Conservation (phyloP, 768 basidiomycete species). For the Suillus paluster region DNA sequence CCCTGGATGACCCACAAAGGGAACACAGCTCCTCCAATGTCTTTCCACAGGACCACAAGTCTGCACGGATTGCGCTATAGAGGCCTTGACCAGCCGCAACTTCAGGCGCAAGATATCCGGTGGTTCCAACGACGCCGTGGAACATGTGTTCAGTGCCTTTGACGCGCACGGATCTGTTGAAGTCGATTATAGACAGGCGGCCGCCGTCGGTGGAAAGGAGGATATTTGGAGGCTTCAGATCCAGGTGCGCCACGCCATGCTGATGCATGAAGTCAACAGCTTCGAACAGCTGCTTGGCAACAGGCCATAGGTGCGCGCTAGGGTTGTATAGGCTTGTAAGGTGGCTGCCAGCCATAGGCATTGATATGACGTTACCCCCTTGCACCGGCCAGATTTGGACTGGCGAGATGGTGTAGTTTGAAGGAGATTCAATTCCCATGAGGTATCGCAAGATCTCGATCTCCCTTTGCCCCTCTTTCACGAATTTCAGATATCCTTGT, state of each 20-base stretch:
- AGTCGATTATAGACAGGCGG: conserved; percentile 9
- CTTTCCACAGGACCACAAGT: conserved; percentile 7
- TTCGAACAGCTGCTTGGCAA: conserved; percentile 9
- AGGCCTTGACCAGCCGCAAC: neutral
- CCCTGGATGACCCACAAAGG: neutral
- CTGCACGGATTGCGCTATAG: neutral
- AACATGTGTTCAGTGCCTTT: neutral
- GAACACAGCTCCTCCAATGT: conserved; percentile 3
- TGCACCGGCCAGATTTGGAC: conserved; percentile 5
- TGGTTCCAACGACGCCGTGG: neutral
- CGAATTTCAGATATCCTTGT: conserved; percentile 18
- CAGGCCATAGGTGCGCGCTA: neutral
- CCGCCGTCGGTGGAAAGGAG: conserved; percentile 7
- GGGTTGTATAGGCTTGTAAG: neutral
- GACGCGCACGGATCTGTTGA: conserved; percentile 3
- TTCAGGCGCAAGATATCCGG: neutral
- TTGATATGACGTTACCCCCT: neutral
- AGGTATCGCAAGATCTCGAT: conserved; percentile 16
- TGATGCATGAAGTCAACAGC: conserved; percentile 21
- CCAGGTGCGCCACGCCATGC: conserved; percentile 20
- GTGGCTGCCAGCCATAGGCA: neutral
- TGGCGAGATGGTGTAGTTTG: conserved; percentile 17
- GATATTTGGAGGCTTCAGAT: conserved; percentile 19
- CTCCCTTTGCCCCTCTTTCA: conserved; percentile 6
- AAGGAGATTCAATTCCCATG: neutral